phyloP scores from a whole-genome alignment of 306 rosid genomes.

The Parietaria judaica region DNA sequence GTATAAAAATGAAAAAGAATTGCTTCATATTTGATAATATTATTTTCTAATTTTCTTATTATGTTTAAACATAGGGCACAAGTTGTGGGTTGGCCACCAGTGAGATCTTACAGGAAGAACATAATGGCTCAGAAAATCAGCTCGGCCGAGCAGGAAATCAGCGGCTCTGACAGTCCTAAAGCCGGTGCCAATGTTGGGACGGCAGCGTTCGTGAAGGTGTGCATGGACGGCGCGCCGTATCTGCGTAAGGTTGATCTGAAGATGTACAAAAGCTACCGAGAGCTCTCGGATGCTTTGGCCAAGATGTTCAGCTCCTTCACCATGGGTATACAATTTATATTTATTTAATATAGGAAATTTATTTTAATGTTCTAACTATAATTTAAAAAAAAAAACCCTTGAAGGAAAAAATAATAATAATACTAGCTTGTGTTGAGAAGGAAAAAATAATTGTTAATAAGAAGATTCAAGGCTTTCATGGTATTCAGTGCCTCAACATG shows the following conservation, averaged over 20 bases:
- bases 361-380: too few relatives aligned
- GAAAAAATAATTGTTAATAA: too few relatives aligned
- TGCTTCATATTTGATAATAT: too few relatives aligned
- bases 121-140: slow-evolving; percentile 62
- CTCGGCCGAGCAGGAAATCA: slow-evolving; percentile 14
- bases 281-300: slow-evolving; percentile 85
- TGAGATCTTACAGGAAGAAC: slow-evolving; percentile 89
- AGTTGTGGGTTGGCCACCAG: slow-evolving; percentile 99
- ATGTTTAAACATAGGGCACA: slow-evolving; percentile 49
- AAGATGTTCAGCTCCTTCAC: slow-evolving; percentile 99
- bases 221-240: slow-evolving; percentile 98
- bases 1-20: not conserved
- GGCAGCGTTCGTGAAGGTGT: slow-evolving; percentile 73
- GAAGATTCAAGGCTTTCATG: too few relatives aligned
- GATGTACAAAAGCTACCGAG: slow-evolving; percentile 85
- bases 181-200: slow-evolving; percentile 15
- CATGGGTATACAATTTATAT: slow-evolving; percentile 38
- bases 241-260: slow-evolving; percentile 96
- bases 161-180: slow-evolving; percentile 25
- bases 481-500: too few relatives aligned
- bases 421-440: too few relatives aligned
- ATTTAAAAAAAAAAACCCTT: too few relatives aligned
- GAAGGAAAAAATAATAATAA: too few relatives aligned
- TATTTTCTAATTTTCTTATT: too few relatives aligned
- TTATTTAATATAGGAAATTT: too few relatives aligned